A percentile compares a stretch with the other conserved stretches of the same genome.
These are phyloP conservation scores for Aspergillus sp. DNA, from an alignment of 2,329 filamentous ascomycete species.

Conservation along the genomic window DNA sequence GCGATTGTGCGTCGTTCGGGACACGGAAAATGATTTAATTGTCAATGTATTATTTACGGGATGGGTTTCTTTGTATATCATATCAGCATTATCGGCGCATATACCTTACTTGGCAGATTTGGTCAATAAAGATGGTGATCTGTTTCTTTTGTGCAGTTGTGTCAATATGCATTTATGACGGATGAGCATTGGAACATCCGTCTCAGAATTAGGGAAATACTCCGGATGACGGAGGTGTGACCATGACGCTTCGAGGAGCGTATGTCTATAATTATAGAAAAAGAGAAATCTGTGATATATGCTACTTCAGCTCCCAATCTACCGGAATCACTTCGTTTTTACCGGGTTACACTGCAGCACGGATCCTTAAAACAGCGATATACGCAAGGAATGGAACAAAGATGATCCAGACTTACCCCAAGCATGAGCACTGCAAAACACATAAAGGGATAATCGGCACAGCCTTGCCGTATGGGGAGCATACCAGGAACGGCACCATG, in stretches of 20 bases:
- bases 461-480: background rate
- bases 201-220: too few species aligned
- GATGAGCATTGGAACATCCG: background rate
- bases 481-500: background rate
- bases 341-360: background rate
- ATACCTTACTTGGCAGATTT: constrained; percentile 12
- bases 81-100: constrained; percentile 38
- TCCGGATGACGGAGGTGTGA: too few species aligned
- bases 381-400: background rate
- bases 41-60: constrained; percentile 32
- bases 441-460: background rate
- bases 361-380: background rate
- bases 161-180: background rate
- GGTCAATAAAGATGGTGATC: constrained; percentile 3
- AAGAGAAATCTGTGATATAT: too few species aligned
- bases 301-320: background rate
- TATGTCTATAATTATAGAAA: too few species aligned
- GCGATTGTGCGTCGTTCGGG: constrained; percentile 11
- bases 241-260: too few species aligned
- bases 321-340: background rate
- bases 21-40: constrained; percentile 11
- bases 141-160: background rate
- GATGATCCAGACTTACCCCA: background rate
- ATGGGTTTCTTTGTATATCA: constrained; percentile 23
- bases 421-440: background rate